phyloP scores from a whole-genome alignment of 192 early-diverging fungal species.

The Coemansia nantahalensis region DNA sequence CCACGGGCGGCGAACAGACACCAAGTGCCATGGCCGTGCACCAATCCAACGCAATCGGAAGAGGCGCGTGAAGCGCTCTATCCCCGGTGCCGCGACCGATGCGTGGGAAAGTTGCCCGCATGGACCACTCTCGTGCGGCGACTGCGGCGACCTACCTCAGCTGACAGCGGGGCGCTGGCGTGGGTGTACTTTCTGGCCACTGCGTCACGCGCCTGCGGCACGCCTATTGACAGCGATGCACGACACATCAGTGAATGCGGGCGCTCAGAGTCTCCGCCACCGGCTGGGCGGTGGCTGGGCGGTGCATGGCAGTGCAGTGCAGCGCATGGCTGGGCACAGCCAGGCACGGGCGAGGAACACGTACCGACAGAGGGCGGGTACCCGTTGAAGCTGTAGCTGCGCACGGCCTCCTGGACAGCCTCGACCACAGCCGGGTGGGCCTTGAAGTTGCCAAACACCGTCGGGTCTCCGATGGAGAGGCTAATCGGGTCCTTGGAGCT shows the following conservation, averaged over 20 bases:
- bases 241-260: background rate
- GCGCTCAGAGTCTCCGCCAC: no score
- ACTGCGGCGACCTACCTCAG: slow-evolving; percentile 47
- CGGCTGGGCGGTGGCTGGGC: no score
- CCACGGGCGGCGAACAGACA: no score
- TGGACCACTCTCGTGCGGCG: background rate
- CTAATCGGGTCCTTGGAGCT: slow-evolving; percentile 36
- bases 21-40: slow-evolving; percentile 18
- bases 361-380: slow-evolving; percentile 76
- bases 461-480: slow-evolving; percentile 67
- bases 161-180: slow-evolving; percentile 67
- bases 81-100: no score
- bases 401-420: slow-evolving; percentile 65
- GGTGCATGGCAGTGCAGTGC: no score
- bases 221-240: slow-evolving; percentile 30
- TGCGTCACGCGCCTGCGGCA: slow-evolving; percentile 64
- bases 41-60: no score
- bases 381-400: slow-evolving; percentile 77
- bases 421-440: slow-evolving; percentile 64
- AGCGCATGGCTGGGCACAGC: no score
- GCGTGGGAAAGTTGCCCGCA: no score
- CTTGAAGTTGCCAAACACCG: slow-evolving; percentile 90
- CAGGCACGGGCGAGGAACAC: background rate
- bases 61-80: no score
- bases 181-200: slow-evolving; percentile 68